Evolutionary conservation across 306 rosid genomes (phyloP), one percentile per base, ranked within the genome.

Genomic region (Cicer arietinum): DNA sequence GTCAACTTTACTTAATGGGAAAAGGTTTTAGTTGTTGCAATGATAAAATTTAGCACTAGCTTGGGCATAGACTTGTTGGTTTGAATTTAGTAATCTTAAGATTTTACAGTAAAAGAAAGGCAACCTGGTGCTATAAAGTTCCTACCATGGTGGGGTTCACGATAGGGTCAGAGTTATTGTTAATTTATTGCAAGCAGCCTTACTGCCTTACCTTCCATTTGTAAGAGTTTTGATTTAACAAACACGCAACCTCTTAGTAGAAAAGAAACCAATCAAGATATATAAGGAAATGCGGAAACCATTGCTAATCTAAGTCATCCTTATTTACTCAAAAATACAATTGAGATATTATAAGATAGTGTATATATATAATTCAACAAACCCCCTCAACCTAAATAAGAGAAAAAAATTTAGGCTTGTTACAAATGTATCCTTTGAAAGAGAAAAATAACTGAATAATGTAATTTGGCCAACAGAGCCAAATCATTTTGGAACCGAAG

Each of bases 31-130:
- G 41, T 17, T 37, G 43, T 71, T 44, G 50, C 53, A 43, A 8
- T 71, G 6, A 54, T 65, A 74, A 10, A 25, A 68, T 63, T 64
- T 76, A 46, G 62, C 61, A 50, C 43, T 78, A 44, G 39, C 77
- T 68, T 53, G 25, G 63, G 47, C 68, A 45, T 44, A 63, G 18
- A 45, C 52, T 53, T 64, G 12, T 62, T 48, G 46, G 45, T 53
- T 73, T 73, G 50, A 20, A 58, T 66, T 58, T 57, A 14, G 61
- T 63, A 25, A 48, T 64, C 4, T 46, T 53, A 22, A 46, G 75
- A 74, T 17, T 37, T 62, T 40, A 62, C 47, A 53, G 16, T 62
- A 61, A 37, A 10, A 62, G 17, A 39, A 39, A n/a, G 67, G 67
- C 22, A 14, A 39, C 67, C 13, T 39, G 46, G 67, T 61, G 12